Percentiles rank a stretch among this genome's conserved stretches.
Conservation (phyloP, 1,284 basidiomycete species). For the Cryptococcus sp. region DNA sequence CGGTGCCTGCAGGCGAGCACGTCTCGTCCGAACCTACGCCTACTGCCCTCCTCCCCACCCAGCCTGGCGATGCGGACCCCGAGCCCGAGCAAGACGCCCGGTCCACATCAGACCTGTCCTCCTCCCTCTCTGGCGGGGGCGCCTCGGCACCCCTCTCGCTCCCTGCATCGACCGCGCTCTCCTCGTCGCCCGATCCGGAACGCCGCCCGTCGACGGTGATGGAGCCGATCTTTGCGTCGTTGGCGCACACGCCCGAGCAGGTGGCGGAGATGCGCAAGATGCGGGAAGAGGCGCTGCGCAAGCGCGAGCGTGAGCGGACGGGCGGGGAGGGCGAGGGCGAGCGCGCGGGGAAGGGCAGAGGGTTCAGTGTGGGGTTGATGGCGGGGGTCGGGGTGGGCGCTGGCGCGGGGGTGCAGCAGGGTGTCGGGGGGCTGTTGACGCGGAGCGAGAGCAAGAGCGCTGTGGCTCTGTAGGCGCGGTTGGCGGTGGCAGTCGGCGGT, state of each 20-base stretch:
- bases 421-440: constrained; percentile 5
- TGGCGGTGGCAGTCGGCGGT: too few relatives aligned
- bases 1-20: too few relatives aligned
- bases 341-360: constrained; percentile 5
- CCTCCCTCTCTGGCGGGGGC: not conserved
- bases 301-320: too few relatives aligned
- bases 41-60: too few relatives aligned
- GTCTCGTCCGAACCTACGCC: not conserved
- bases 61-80: not conserved
- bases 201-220: not conserved
- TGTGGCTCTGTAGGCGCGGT: constrained; percentile 1
- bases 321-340: not conserved
- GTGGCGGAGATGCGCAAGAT: constrained; percentile 38
- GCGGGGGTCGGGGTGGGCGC: not conserved
- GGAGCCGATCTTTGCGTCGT: constrained; percentile 39
- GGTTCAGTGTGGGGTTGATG: constrained; percentile 1
- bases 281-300: constrained; percentile 16
- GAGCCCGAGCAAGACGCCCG: not conserved
- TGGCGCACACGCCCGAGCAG: constrained; percentile 45
- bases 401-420: constrained; percentile 1
- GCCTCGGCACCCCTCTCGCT: not conserved
- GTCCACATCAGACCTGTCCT: not conserved
- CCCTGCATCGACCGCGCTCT: not conserved
- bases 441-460: constrained; percentile 13
- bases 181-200: not conserved